These are phyloP conservation scores for Ophiosphaerella narmari DNA, from an alignment of 2,329 filamentous ascomycete genomes.

Conservation along the genomic window DNA sequence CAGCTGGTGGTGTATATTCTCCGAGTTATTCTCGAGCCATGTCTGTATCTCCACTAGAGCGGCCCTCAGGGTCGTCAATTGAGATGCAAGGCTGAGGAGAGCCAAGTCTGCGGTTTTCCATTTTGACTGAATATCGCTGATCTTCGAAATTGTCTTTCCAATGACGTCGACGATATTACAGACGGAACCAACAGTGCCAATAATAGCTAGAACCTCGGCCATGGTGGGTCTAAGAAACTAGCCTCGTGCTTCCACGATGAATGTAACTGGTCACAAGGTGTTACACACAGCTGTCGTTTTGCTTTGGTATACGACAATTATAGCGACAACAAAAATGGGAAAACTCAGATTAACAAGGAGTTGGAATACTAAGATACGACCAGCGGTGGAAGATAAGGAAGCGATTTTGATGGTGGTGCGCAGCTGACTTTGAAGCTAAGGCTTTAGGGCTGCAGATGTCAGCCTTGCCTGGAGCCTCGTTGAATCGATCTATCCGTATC, in stretches of 20 bases:
- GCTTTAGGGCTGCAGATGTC: no score
- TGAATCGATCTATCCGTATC: no score
- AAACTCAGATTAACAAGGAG: neutral
- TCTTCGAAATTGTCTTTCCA: slow-evolving; percentile 1
- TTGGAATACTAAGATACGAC: neutral
- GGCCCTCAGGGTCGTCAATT: slow-evolving; percentile 16
- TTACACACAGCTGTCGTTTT: neutral
- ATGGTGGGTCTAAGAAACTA: neutral
- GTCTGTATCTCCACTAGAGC: slow-evolving; percentile 22
- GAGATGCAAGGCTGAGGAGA: slow-evolving; percentile 14
- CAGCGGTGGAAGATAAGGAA: neutral
- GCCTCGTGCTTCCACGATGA: neutral
- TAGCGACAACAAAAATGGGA: neutral
- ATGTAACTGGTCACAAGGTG: neutral
- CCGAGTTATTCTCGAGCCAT: slow-evolving; percentile 10
- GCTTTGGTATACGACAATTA: neutral
- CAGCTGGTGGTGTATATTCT: slow-evolving; percentile 15
- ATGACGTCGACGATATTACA: slow-evolving; percentile 8
- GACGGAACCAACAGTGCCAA: slow-evolving; percentile 4
- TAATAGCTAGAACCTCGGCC: slow-evolving; percentile 4
- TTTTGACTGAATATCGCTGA: slow-evolving; percentile 3
- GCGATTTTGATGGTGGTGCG: neutral
- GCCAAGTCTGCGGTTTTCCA: slow-evolving; percentile 15
- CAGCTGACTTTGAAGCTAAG: neutral
- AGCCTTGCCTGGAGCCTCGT: no score